Base-by-base conservation (phyloP, 306 rosid genomes). In the Cucurbita pepo region DNA sequence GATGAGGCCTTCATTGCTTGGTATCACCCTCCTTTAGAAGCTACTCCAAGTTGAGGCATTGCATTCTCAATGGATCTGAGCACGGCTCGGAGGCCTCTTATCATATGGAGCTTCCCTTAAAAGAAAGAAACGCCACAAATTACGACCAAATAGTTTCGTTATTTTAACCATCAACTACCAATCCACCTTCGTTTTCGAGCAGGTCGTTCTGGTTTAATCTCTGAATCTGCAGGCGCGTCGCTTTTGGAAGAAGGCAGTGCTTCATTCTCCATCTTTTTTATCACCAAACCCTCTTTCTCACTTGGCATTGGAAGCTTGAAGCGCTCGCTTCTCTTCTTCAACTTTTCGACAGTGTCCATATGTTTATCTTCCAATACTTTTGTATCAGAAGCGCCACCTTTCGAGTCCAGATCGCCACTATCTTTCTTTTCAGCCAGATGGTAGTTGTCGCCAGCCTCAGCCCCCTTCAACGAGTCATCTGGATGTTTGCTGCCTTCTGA, bases 241-340 rank as follows among this genome's bases (percentile, higher is more conserved):
- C 77, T 88, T 78, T 78, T 88, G 77, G 83, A 77, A 57, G 92
- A 76, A 50, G 95, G 87, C 78, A 83, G 82, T 53, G 88, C 84
- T 80, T 89, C 99, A 61, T 75, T 82, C 83, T 95, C 99, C 77
- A 89, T 45, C 86, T 88, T 95, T 75, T 86, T 95, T 4, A 82
- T 78, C 54, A 75, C 75, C 48, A 65, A 13, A 36, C 89, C 84
- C 56, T 95, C 99, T 82, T 91, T 95, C 77, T 91, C 99, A 74
- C 90, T 89, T 6, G 97, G 97, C 96, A 95, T 82, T 8, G 97
- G 99, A 72, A 88, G 97, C 88, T 88, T 91, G 96, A 95, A 95
- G 73, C 99, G 88, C 85, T 95, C 99, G 1, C 99, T 95, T 36
- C 99, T 86, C 81, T 95, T 95, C 88, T 95, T 95, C 84, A 95